A percentile compares a stretch with the other conserved stretches of the same genome.
These are phyloP conservation scores for Pelagomonas calceolata DNA, from an alignment of 108 stramenopile genomes.

Conservation along the genomic window DNA sequence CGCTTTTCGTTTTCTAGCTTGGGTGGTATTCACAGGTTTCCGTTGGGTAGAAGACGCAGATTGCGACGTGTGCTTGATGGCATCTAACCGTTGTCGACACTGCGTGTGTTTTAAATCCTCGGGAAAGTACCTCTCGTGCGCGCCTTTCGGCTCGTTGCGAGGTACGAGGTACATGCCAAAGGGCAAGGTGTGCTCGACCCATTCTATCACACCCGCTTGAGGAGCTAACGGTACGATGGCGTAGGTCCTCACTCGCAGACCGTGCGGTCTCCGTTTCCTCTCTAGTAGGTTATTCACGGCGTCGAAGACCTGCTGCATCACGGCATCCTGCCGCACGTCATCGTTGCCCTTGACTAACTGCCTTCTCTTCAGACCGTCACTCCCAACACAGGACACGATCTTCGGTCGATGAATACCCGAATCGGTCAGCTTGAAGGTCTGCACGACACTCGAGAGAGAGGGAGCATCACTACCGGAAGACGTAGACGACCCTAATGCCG, in stretches of 20 bases:
- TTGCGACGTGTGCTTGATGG: conserved; percentile 13
- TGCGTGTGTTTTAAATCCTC: conserved; percentile 52
- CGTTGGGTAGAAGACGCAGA: conserved; percentile 5
- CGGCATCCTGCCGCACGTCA: conserved; percentile 90
- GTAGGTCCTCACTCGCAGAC: conserved; percentile 44
- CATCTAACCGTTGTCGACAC: conserved; percentile 41
- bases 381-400: conserved; percentile 67
- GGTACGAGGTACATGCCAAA: conserved; percentile 51
- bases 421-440: conserved; percentile 57
- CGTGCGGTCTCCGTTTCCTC: conserved; percentile 11
- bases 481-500: conserved; percentile 53
- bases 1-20: conserved; percentile 24
- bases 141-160: conserved; percentile 22
- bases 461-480: conserved; percentile 39
- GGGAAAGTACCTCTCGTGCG: conserved; percentile 65
- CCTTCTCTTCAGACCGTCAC: conserved; percentile 47
- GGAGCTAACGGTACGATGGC: conserved; percentile 75
- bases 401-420: conserved; percentile 73
- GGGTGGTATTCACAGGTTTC: background rate
- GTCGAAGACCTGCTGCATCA: conserved; percentile 90
- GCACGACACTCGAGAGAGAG: conserved; percentile 50
- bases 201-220: conserved; percentile 81
- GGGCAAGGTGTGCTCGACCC: conserved; percentile 78
- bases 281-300: conserved; percentile 70
- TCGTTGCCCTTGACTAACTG: conserved; percentile 89